Evolutionary conservation across 2,329 filamentous ascomycete species (phyloP).

Genomic region (Sarocladium strictum): DNA sequence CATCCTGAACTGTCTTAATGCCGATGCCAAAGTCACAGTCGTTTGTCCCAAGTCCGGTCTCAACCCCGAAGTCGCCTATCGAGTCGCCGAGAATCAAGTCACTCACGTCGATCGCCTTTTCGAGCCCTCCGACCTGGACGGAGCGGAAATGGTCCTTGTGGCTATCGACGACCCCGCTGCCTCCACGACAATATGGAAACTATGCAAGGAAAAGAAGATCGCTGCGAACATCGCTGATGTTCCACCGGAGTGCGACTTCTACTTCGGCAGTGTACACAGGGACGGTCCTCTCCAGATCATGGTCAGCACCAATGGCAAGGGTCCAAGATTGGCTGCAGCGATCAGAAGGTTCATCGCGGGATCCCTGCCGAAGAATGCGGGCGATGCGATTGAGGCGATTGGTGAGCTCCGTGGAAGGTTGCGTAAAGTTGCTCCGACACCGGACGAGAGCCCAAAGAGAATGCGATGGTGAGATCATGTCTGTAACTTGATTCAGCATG

Average conservation of each 20-base stretch:
- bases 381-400: slow-evolving; percentile 79
- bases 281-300: slow-evolving; percentile 96
- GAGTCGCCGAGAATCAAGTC: slow-evolving; percentile 69
- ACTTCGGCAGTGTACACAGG: slow-evolving; percentile 92
- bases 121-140: slow-evolving; percentile 78
- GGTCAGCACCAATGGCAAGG: slow-evolving; percentile 98
- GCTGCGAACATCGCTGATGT: slow-evolving; percentile 96
- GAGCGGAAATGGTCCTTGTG: slow-evolving; percentile 79
- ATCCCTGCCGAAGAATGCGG: slow-evolving; percentile 70
- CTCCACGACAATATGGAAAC: slow-evolving; percentile 86
- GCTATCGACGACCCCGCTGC: slow-evolving; percentile 90
- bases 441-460: slow-evolving; percentile 72
- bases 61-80: slow-evolving; percentile 81
- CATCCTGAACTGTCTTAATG: slow-evolving; percentile 90
- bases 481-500: neutral
- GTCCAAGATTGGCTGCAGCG: slow-evolving; percentile 81
- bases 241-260: slow-evolving; percentile 95
- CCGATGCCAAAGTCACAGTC: slow-evolving; percentile 84
- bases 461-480: slow-evolving; percentile 70
- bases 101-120: slow-evolving; percentile 79
- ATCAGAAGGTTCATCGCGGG: slow-evolving; percentile 77
- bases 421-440: slow-evolving; percentile 65
- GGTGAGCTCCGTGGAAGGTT: slow-evolving; percentile 75
- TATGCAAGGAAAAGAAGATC: slow-evolving; percentile 79
- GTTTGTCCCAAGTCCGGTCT: slow-evolving; percentile 75